Evolutionary conservation across 1,139 yeast genomes (phyloP).

Genomic region (Saccharomycopsis hybrid): DNA sequence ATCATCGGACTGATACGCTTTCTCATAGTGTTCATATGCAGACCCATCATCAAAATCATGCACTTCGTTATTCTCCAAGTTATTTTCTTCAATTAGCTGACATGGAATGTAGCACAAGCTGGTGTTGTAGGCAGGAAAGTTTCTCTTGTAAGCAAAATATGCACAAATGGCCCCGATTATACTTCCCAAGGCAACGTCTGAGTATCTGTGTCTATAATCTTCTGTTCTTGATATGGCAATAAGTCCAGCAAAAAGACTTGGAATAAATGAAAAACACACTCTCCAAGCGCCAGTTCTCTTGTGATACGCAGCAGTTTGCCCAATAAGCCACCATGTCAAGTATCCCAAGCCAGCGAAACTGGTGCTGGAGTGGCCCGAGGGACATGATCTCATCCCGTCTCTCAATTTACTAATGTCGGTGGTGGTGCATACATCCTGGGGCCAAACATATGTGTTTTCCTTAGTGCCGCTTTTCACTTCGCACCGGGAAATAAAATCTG

Average conservation of each 20-base stretch:
- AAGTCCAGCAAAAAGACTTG: constrained; percentile 40
- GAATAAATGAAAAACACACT: constrained; percentile 30
- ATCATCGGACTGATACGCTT: constrained; percentile 2
- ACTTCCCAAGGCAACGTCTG: constrained; percentile 58
- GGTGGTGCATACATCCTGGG: constrained; percentile 48
- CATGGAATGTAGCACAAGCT: constrained; percentile 19
- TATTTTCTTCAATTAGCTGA: constrained; percentile 17
- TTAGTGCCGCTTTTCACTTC: constrained; percentile 25
- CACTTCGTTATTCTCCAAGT: constrained; percentile 12
- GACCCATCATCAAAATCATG: constrained; percentile 11
- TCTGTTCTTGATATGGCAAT: constrained; percentile 58
- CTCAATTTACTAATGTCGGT: constrained; percentile 30
- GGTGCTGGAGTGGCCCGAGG: constrained; percentile 74
- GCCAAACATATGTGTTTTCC: constrained; percentile 41
- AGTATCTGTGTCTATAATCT: constrained; percentile 73
- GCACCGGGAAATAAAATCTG: constrained; percentile 73
- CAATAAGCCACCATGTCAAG: constrained; percentile 55
- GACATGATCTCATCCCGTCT: constrained; percentile 77
- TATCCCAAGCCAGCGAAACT: constrained; percentile 64
- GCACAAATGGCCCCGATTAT: constrained; percentile 43
- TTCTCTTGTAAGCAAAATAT: constrained; percentile 39
- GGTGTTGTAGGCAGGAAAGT: constrained; percentile 33
- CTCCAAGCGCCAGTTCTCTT: constrained; percentile 32
- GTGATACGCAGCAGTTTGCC: constrained; percentile 42
- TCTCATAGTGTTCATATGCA: constrained; percentile 2